These are phyloP conservation scores for Penicillium dipodomyicola DNA, from an alignment of 495 filamentous ascomycete species.

Conservation along the genomic window DNA sequence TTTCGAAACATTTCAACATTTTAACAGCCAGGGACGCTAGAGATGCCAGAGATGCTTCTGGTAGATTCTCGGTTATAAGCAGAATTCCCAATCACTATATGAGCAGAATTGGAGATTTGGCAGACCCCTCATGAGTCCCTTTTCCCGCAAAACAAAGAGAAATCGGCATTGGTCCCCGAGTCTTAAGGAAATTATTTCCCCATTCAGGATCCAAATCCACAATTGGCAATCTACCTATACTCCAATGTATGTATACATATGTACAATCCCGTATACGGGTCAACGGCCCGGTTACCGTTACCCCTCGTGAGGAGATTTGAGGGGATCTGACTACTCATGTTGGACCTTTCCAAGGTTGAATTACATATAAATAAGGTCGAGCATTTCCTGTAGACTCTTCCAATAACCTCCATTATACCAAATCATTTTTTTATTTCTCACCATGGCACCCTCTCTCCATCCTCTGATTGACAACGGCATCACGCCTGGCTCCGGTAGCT, in stretches of 20 bases:
- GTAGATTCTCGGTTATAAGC: too few relatives aligned
- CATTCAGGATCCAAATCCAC: slow-evolving; percentile 2
- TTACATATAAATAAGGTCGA: not conserved
- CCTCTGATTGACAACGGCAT: slow-evolving; percentile 58
- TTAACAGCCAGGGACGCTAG: too few relatives aligned
- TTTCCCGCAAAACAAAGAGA: not conserved
- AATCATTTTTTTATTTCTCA: not conserved
- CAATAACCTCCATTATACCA: not conserved
- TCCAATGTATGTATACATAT: not conserved
- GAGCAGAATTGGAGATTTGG: too few relatives aligned
- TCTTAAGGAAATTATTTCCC: slow-evolving; percentile 3
- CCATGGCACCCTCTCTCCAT: slow-evolving; percentile 48
- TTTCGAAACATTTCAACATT: too few relatives aligned
- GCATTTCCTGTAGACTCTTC: not conserved
- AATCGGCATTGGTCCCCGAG: not conserved
- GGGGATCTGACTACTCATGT: not conserved
- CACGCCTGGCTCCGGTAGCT: slow-evolving; percentile 42
- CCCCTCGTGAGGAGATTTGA: slow-evolving; percentile 12
- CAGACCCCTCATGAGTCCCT: not conserved
- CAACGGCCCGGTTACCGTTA: not conserved
- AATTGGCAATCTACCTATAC: not conserved
- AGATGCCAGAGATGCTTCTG: too few relatives aligned
- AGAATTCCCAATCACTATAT: too few relatives aligned
- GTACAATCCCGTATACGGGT: too few relatives aligned
- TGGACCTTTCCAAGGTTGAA: too few relatives aligned